Conservation (phyloP, 2,329 filamentous ascomycete genomes). For the Meredithiella fracta region DNA sequence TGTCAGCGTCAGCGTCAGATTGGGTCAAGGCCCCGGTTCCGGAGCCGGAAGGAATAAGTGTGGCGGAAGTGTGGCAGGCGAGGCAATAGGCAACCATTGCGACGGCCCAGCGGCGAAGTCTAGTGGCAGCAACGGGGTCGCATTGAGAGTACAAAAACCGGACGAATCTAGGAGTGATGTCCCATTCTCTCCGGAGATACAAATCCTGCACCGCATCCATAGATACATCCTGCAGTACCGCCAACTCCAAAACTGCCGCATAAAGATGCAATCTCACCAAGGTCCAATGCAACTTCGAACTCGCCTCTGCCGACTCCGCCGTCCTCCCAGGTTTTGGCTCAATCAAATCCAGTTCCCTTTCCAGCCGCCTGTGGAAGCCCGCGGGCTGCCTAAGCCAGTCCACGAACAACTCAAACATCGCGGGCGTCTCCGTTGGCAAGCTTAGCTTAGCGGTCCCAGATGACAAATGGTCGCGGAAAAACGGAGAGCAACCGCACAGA, state of each 20-base stretch:
- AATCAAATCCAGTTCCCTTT: constrained; percentile 23
- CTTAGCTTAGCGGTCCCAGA: constrained; percentile 23
- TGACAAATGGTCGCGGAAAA: constrained; percentile 32
- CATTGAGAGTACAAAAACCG: constrained; percentile 37
- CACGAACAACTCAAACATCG: constrained; percentile 37
- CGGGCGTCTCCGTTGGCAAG: constrained; percentile 31
- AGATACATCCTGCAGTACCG: constrained; percentile 36
- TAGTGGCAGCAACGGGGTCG: constrained; percentile 31
- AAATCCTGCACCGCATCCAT: constrained; percentile 44
- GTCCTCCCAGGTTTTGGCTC: constrained; percentile 14
- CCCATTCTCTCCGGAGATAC: constrained; percentile 42
- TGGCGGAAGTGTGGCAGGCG: constrained; percentile 16
- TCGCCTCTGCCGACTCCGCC: constrained; percentile 17
- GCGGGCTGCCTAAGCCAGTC: constrained; percentile 27
- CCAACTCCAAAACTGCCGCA: constrained; percentile 33
- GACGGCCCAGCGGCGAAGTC: constrained; percentile 41
- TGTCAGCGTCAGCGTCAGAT: constrained; percentile 11
- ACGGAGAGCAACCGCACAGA: constrained; percentile 30
- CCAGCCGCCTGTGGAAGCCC: constrained; percentile 27
- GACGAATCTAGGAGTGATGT: constrained; percentile 35
- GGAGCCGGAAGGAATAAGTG: neutral
- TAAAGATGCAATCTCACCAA: constrained; percentile 41
- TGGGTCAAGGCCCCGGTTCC: constrained; percentile 18
- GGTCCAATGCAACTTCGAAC: constrained; percentile 35
- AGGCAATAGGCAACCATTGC: constrained; percentile 44